Conservation (phyloP, 108 stramenopile species). For the Nitzschia inconspicua region DNA sequence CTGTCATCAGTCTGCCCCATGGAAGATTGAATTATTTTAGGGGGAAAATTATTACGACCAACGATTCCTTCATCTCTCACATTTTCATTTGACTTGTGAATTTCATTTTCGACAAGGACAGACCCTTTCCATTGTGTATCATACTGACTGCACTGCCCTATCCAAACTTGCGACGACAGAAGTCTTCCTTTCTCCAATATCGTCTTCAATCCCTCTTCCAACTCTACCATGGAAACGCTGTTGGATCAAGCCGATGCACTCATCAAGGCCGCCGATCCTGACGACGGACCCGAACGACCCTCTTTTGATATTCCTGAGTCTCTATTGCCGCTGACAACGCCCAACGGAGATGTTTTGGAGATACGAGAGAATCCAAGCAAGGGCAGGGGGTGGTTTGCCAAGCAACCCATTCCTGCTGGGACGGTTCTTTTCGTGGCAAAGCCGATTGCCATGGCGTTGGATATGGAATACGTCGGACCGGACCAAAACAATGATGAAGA, state of each 20-base stretch:
- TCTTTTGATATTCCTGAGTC: conserved; percentile 43
- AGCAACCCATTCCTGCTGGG: conserved; percentile 38
- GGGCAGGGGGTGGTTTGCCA: conserved; percentile 63
- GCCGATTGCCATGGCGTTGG: conserved; percentile 58
- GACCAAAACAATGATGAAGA: conserved; percentile 33
- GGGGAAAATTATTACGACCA: too few relatives aligned
- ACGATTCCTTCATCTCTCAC: too few relatives aligned
- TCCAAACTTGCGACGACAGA: too few relatives aligned
- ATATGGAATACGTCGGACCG: conserved; percentile 45
- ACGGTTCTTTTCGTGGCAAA: conserved; percentile 46
- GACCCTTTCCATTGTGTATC: too few relatives aligned
- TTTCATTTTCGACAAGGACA: too few relatives aligned
- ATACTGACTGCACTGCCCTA: too few relatives aligned
- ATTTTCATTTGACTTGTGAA: too few relatives aligned
- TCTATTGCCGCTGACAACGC: conserved; percentile 9
- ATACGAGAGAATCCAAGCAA: conserved; percentile 36
- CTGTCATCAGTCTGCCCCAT: too few relatives aligned
- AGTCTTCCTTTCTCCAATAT: too few relatives aligned
- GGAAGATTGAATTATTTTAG: too few relatives aligned
- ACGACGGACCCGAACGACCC: conserved; percentile 40
- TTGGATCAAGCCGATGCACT: conserved; percentile 53
- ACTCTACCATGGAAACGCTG: conserved; percentile 40
- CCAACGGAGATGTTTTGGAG: conserved; percentile 28
- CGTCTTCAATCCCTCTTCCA: too few relatives aligned
- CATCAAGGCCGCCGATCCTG: conserved; percentile 31